phyloP scores from a whole-genome alignment of 2,329 filamentous ascomycete species.

The Pyricularia sp. region DNA sequence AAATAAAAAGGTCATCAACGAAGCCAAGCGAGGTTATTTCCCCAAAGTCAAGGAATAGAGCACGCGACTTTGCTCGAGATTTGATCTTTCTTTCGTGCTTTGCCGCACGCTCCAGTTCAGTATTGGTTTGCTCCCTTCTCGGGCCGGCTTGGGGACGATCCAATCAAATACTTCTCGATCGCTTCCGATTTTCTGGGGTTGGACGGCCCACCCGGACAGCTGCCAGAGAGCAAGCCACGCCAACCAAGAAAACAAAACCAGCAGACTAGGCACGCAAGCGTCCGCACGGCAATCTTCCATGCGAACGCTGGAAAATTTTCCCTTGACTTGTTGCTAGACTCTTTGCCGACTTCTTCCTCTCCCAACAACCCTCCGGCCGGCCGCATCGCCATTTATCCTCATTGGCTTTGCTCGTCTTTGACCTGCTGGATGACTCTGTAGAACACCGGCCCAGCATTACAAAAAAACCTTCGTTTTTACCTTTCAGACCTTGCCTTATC shows the following conservation, averaged over 20 bases:
- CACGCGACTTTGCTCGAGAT: background rate
- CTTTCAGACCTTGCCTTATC: background rate
- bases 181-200: background rate
- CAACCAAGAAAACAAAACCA: conserved; percentile 1
- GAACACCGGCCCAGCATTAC: background rate
- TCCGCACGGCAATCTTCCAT: background rate
- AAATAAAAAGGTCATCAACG: background rate
- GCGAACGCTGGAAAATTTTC: background rate
- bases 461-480: background rate
- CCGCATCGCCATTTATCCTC: background rate
- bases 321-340: background rate
- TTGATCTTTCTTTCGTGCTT: background rate
- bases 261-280: background rate
- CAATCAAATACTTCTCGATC: background rate
- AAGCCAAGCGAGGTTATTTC: background rate
- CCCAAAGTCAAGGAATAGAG: background rate
- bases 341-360: background rate
- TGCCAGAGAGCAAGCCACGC: background rate
- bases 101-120: background rate
- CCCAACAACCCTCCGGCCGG: background rate
- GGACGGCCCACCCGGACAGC: conserved; percentile 1
- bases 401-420: background rate
- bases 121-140: background rate
- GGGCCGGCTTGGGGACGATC: background rate
- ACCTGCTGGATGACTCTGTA: background rate